Base-by-base conservation (phyloP, 192 early-diverging fungal genomes). In the Coemansia furcata region DNA sequence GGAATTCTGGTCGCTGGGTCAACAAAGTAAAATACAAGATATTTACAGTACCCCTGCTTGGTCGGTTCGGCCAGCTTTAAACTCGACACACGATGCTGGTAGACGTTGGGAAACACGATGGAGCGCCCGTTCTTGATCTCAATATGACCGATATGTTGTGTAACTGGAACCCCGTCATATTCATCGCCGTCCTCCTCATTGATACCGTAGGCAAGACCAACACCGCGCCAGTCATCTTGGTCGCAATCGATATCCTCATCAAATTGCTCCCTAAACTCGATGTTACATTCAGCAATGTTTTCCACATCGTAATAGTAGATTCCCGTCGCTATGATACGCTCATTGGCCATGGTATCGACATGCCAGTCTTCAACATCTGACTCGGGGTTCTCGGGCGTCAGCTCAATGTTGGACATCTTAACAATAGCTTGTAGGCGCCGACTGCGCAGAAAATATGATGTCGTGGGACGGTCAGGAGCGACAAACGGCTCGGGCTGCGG, bases 281-380 rank as follows among this genome's bases (percentile, higher is more conserved):
- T 80, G 1, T 74, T 73, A 21, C 85, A 83, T 3, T 84, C 78
- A 21, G 85, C 86, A 50, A 92, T 87, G 81, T 93, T 91, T n/a
- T 86, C 85, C 0, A 87, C 65, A 49, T 85, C 82, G 71, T 91
- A 91, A 70, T 91, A 92, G 70, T 87, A 87, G 42, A 93, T 84
- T 9, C 90, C 92, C 0, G 88, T 88, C 2, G 92, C 90, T 4
- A 89, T 78, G 37, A 92, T 90, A 50, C 81, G 73, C 71, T 94
- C 92, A 68, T 88, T 85, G 9, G 76, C 73, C 83, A 88, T 90
- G 6, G 86, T 89, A 49, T 92, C 90, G 3, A 91, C 72, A 40
- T 90, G 88, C 92, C 91, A 94, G 11, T 52, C 63, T 17, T 65
- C 62, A 26, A 86, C 87, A 3, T 73, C 57, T 61, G 82, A 89